A percentile compares a stretch with the other conserved stretches of the same genome.
Evolutionary conservation across 139 green algal genomes (phyloP).

Genomic region (Deuterostichococcus epilithicus): DNA sequence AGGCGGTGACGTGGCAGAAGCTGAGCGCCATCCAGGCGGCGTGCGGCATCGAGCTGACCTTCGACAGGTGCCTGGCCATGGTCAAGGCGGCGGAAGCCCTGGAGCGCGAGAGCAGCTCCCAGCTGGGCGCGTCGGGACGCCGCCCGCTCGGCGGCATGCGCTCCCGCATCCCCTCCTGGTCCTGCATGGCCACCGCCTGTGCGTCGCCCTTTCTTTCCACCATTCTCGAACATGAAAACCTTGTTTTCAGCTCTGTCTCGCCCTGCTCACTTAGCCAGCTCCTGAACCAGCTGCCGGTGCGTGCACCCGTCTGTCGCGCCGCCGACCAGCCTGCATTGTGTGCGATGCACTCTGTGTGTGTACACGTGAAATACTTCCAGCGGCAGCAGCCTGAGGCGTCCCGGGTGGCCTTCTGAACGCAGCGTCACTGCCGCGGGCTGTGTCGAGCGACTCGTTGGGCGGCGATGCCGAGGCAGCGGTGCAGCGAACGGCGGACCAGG

Average conservation of each 20-base stretch:
- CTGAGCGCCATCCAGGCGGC: conserved; percentile 86
- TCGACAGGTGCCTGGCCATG: conserved; percentile 76
- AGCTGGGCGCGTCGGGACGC: neutral
- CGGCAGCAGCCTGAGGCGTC: neutral
- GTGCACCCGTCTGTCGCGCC: too few relatives aligned
- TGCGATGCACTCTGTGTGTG: too few relatives aligned
- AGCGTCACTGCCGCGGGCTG: neutral
- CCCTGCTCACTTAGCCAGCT: too few relatives aligned
- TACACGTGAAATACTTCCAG: too few relatives aligned
- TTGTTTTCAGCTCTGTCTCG: too few relatives aligned
- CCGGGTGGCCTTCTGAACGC: too few relatives aligned
- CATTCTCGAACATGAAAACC: too few relatives aligned
- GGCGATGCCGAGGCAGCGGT: neutral
- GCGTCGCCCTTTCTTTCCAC: too few relatives aligned
- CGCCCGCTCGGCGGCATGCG: conserved; percentile 7
- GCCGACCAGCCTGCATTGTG: too few relatives aligned
- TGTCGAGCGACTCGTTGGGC: neutral
- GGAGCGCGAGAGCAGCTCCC: neutral
- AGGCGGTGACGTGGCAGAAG: conserved; percentile 81
- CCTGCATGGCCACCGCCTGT: conserved; percentile 33
- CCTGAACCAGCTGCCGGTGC: too few relatives aligned
- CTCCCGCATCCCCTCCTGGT: conserved; percentile 48
- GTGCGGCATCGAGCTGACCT: conserved; percentile 82
- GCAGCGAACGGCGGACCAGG: neutral
- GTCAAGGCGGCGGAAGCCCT: conserved; percentile 16